Percentiles rank a stretch among this genome's conserved stretches.
Conservation (phyloP, 495 filamentous ascomycete genomes). For the Neurospora sp. region DNA sequence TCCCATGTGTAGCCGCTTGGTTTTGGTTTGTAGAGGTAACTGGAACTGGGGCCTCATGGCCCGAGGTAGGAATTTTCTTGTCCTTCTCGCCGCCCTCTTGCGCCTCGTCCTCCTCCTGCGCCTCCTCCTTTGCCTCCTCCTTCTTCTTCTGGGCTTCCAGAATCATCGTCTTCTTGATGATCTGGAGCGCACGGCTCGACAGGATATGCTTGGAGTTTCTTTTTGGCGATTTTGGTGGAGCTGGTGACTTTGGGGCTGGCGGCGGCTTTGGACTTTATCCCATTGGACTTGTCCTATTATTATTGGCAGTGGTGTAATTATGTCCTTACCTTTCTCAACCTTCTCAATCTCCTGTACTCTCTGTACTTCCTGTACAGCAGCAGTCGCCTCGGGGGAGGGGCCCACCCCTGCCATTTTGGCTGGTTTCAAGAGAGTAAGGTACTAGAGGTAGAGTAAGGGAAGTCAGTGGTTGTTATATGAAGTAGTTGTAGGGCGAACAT, state of each 20-base stretch:
- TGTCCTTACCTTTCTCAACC: no score
- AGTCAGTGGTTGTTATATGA: background rate
- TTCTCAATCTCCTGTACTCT: no score
- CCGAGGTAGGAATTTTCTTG: background rate
- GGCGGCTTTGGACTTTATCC: background rate
- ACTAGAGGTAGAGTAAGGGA: background rate
- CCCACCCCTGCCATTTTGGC: background rate
- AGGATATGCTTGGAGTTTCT: background rate
- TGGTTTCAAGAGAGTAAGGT: background rate
- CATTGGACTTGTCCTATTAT: no score
- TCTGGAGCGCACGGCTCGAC: background rate
- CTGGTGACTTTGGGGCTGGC: background rate
- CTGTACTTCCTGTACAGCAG: no score
- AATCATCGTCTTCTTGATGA: background rate
- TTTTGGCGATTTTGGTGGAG: no score
- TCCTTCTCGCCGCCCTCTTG: background rate
- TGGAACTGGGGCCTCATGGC: no score
- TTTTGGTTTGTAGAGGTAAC: no score
- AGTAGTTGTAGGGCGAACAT: background rate
- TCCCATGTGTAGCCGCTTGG: no score
- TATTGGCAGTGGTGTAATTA: no score
- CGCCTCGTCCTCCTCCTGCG: background rate
- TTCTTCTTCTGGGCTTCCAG: background rate
- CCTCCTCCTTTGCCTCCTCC: background rate
- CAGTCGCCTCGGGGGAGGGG: no score